Base-by-base conservation (phyloP, 768 basidiomycete species). In the Lentinula lateritia region DNA sequence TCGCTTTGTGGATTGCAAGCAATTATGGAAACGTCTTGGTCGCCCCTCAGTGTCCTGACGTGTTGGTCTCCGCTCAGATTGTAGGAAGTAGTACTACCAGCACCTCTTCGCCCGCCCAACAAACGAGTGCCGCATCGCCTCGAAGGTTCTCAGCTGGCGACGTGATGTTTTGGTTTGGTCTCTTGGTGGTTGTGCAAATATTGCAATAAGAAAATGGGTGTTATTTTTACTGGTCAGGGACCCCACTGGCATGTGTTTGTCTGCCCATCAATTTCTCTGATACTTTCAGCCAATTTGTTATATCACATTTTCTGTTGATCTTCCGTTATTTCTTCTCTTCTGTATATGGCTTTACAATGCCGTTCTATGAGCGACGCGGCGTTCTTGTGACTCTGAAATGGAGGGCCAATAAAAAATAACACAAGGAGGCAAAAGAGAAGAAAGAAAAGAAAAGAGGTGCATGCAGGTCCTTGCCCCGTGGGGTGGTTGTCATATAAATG, bases 1-100 rank as follows among this genome's bases (percentile, higher is more conserved):
- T 87, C 8, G 69, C 85, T 58, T 80, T 93, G 42, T 93, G 89
- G 87, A 76, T 89, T 20, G 86, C 90, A 18, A 83, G 81, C 64
- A 80, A 76, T 50, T 92, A 87, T 66, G 91, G 90, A 0, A 53
- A 76, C 1, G 70, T 82, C 12, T 78, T 94, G 48, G 81, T 77
- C 52, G 72, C 79, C 1, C 92, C 91, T 0, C 61, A 75, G 36
- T 94, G 92, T 66, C 92, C 92, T 5, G 52, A 74, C 18, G 67
- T 82, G 10, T 54, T 73, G 1, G 62, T 64, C 43, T 9, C 59
- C 2, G 54, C 41, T 36, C 43, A 50, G 6, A 53, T 61, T 36
- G 55, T 57, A n/a, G 43, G n/a, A 36, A 20, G 50, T 28, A 35
- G 32, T 13, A 35, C 48, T 13, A 53, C 16, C 34, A 52, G 50